These are phyloP conservation scores for Ophiocordyceps camponoti-leonardi DNA, from an alignment of 2,329 filamentous ascomycete species.

Conservation along the genomic window DNA sequence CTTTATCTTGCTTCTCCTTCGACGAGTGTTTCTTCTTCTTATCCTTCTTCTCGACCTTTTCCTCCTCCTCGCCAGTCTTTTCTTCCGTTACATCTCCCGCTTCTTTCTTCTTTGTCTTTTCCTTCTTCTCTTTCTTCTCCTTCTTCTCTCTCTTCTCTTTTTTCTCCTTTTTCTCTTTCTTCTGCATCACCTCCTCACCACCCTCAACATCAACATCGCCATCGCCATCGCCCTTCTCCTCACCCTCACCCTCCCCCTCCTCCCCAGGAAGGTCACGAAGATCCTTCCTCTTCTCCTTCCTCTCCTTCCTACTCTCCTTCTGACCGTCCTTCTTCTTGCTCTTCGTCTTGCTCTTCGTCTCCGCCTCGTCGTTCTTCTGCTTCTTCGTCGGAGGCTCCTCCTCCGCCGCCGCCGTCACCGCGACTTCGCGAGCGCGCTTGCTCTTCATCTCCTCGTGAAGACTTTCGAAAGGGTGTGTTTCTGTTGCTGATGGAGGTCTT, in stretches of 20 bases:
- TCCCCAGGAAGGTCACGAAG: slow-evolving; percentile 18
- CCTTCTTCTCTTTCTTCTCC: slow-evolving; percentile 17
- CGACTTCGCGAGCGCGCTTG: slow-evolving; percentile 20
- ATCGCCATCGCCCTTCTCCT: not conserved
- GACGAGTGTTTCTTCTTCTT: no score
- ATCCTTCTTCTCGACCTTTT: slow-evolving; percentile 11
- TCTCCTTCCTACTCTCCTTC: slow-evolving; percentile 20
- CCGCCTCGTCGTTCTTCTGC: slow-evolving; percentile 14
- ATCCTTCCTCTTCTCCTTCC: slow-evolving; percentile 22
- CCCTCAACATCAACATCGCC: slow-evolving; percentile 1
- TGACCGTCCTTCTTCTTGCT: slow-evolving; percentile 18
- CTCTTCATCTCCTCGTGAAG: slow-evolving; percentile 15
- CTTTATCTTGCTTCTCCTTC: slow-evolving; percentile 7
- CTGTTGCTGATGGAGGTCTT: not conserved
- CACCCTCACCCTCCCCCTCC: slow-evolving; percentile 8
- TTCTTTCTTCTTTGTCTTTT: slow-evolving; percentile 8
- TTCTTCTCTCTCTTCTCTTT: slow-evolving; percentile 13
- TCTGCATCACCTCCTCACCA: slow-evolving; percentile 2
- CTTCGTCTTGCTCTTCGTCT: slow-evolving; percentile 15
- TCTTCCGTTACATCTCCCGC: slow-evolving; percentile 10
- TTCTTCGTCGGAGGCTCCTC: slow-evolving; percentile 14
- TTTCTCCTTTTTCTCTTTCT: slow-evolving; percentile 19
- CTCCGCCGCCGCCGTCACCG: slow-evolving; percentile 8
- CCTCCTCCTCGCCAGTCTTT: slow-evolving; percentile 3
- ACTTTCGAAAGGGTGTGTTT: not conserved